Percentiles rank a stretch among this genome's conserved stretches.
Evolutionary conservation across 108 stramenopile genomes (phyloP).

Genomic region (Fragilaria crotonensis): DNA sequence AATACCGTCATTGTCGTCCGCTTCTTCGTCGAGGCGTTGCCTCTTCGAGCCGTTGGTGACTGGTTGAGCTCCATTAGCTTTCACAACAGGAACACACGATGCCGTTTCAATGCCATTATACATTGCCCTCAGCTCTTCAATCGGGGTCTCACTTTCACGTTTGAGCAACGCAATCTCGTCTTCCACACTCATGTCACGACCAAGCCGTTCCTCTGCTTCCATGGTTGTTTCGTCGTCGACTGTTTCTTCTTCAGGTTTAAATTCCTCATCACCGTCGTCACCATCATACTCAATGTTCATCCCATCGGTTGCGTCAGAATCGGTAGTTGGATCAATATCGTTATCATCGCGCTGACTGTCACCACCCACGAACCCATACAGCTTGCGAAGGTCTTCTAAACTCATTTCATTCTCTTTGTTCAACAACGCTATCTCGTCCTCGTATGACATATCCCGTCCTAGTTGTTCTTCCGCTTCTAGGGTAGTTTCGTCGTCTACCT

Average conservation of each 20-base stretch:
- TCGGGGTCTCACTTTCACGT: constrained; percentile 41
- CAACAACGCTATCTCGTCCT: constrained; percentile 54
- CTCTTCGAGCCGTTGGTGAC: background rate
- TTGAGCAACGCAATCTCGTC: constrained; percentile 52
- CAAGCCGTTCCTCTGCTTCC: constrained; percentile 43
- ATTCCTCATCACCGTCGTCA: constrained; percentile 39
- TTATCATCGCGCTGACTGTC: too few species aligned
- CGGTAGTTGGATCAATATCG: constrained; percentile 1
- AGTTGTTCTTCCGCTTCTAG: constrained; percentile 65
- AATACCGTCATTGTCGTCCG: constrained; percentile 16
- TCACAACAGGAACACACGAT: background rate
- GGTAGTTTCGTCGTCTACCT: constrained; percentile 68
- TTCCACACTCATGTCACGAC: constrained; percentile 45
- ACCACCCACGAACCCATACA: constrained; percentile 44
- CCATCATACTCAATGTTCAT: constrained; percentile 7
- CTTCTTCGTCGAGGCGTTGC: constrained; percentile 2
- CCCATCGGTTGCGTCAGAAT: constrained; percentile 4
- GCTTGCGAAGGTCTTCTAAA: constrained; percentile 56
- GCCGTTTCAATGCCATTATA: constrained; percentile 11
- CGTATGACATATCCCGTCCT: constrained; percentile 59
- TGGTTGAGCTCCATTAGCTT: background rate
- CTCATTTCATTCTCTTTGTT: constrained; percentile 70
- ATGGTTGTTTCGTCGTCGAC: constrained; percentile 70
- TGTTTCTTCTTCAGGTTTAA: constrained; percentile 31
- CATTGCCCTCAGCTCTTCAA: constrained; percentile 45